A percentile compares a stretch with the other conserved stretches of the same genome.
Evolutionary conservation across 2,329 filamentous ascomycete genomes (phyloP).

Genomic region (Westerdykella sp.): DNA sequence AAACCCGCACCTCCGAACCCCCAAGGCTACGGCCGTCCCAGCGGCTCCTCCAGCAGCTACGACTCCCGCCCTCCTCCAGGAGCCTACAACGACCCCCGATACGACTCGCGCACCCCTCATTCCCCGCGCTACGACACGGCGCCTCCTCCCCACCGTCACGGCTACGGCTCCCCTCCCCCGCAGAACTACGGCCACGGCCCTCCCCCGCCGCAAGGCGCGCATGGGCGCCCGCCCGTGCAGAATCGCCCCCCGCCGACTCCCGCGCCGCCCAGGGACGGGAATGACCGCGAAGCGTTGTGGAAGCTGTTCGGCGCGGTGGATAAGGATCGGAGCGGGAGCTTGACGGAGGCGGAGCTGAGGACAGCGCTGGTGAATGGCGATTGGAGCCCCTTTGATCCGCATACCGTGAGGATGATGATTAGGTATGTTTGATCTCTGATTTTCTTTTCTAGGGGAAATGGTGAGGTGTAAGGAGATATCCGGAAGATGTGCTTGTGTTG

Average conservation of each 20-base stretch:
- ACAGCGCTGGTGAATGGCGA: slow-evolving; percentile 93
- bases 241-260: slow-evolving; percentile 44
- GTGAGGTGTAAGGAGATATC: too few species aligned
- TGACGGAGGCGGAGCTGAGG: slow-evolving; percentile 80
- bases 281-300: slow-evolving; percentile 66
- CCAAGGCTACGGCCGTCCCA: slow-evolving; percentile 23
- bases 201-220: slow-evolving; percentile 55
- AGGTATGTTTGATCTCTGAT: slow-evolving; percentile 29
- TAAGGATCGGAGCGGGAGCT: slow-evolving; percentile 70
- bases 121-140: slow-evolving; percentile 14
- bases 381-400: slow-evolving; percentile 85
- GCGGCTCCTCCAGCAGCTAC: slow-evolving; percentile 18
- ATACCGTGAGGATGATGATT: slow-evolving; percentile 98
- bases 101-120: slow-evolving; percentile 12
- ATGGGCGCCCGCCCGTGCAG: slow-evolving; percentile 54
- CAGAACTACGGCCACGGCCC: slow-evolving; percentile 49
- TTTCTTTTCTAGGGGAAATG: too few species aligned
- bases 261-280: slow-evolving; percentile 49
- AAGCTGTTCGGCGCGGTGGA: slow-evolving; percentile 89
- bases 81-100: slow-evolving; percentile 35
- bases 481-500: too few species aligned
- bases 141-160: slow-evolving; percentile 24
- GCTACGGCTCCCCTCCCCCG: slow-evolving; percentile 43
- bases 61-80: slow-evolving; percentile 33
- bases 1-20: slow-evolving; percentile 38